Conservation (phyloP, 768 basidiomycete species). For the Amanita fuliginea region DNA sequence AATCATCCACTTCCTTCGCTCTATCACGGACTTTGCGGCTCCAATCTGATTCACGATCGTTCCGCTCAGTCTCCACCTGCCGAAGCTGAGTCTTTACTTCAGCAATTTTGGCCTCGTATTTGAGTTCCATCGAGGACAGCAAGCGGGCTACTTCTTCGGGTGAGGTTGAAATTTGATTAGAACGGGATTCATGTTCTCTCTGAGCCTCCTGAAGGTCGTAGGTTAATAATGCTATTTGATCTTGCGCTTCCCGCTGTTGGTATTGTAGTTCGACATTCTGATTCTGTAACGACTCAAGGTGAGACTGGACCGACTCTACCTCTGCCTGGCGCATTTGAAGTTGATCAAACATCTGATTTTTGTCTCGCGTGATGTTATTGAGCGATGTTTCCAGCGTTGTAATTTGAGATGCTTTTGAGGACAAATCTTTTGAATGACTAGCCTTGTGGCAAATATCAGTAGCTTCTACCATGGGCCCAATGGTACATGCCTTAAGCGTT, state of each 20-base stretch:
- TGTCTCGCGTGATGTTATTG: conserved; percentile 61
- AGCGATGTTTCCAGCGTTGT: conserved; percentile 59
- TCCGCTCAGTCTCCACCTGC: conserved; percentile 70
- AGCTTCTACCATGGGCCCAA: background rate
- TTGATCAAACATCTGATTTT: conserved; percentile 74
- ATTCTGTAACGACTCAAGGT: conserved; percentile 63
- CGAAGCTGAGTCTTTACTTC: conserved; percentile 59
- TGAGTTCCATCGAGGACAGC: conserved; percentile 61
- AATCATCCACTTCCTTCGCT: conserved; percentile 62
- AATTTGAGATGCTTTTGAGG: conserved; percentile 50
- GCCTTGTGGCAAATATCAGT: conserved; percentile 30
- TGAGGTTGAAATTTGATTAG: conserved; percentile 32
- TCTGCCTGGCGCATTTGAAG: conserved; percentile 86
- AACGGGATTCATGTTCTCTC: conserved; percentile 41
- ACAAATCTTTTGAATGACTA: conserved; percentile 55
- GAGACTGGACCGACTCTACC: conserved; percentile 69
- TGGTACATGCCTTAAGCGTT: conserved; percentile 50
- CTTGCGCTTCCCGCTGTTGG: conserved; percentile 72
- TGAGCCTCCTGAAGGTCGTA: conserved; percentile 61
- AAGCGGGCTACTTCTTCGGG: conserved; percentile 64
- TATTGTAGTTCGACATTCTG: conserved; percentile 80
- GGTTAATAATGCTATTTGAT: conserved; percentile 57
- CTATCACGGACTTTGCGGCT: conserved; percentile 75
- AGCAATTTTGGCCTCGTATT: conserved; percentile 64
- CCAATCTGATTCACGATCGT: conserved; percentile 85